Conservation (phyloP, 805 yeast species). For the Myxozyma udenii region DNA sequence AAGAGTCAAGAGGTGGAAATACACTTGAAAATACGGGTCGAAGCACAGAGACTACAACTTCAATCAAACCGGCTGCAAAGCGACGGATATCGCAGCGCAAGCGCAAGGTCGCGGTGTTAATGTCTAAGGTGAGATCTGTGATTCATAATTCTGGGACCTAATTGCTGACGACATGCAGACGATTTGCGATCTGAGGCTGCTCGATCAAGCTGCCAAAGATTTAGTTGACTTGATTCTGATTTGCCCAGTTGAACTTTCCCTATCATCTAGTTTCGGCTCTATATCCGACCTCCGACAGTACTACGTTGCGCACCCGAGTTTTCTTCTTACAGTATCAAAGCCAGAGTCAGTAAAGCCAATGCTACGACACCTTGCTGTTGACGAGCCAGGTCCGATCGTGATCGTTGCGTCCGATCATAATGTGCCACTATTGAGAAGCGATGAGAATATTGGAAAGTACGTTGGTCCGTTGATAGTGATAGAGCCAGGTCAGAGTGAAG, state of each 20-base stretch:
- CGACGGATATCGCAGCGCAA: not conserved
- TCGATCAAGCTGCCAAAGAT: constrained; percentile 8
- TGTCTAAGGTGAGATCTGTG: constrained; percentile 16
- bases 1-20: no score
- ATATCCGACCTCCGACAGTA: constrained; percentile 4
- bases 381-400: constrained; percentile 8
- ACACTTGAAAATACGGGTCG: not conserved
- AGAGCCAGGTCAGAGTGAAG: constrained; percentile 4
- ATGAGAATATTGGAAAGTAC: constrained; percentile 12
- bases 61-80: not conserved
- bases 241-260: constrained; percentile 8
- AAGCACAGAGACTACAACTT: not conserved
- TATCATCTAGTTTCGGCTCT: constrained; percentile 7
- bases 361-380: constrained; percentile 22
- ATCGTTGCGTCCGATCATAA: constrained; percentile 12
- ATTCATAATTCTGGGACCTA: no score
- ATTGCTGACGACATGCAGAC: no score
- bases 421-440: constrained; percentile 2
- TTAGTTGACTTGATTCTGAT: constrained; percentile 15
- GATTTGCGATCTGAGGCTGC: not conserved
- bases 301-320: constrained; percentile 20
- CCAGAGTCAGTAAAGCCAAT: constrained; percentile 20
- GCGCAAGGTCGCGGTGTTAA: constrained; percentile 15
- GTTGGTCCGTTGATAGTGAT: constrained; percentile 20
- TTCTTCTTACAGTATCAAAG: constrained; percentile 13